Percentiles rank a stretch among this genome's conserved stretches.
Conservation (phyloP, 306 rosid genomes). For the Canavalia ensiformis region DNA sequence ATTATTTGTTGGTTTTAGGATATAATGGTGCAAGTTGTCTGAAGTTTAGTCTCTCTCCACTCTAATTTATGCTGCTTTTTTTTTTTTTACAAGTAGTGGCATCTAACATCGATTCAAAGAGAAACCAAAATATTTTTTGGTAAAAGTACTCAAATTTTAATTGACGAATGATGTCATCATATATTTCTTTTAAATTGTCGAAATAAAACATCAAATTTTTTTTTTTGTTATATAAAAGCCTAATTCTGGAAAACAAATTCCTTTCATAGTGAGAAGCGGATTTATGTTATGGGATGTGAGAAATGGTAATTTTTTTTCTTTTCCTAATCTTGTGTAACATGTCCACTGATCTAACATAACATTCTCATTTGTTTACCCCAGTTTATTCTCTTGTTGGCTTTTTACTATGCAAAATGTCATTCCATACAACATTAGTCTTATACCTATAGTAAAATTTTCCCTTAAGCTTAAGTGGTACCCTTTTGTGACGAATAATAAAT, state of each 20-base stretch:
- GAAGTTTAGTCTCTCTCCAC: neutral
- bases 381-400: too few species aligned
- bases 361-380: too few species aligned
- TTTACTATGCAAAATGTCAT: too few species aligned
- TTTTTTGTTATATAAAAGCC: neutral
- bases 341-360: too few species aligned
- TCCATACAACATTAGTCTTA: too few species aligned
- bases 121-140: neutral
- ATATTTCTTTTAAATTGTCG: constrained; percentile 31
- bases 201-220: neutral
- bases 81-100: constrained; percentile 9
- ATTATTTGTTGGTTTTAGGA: constrained; percentile 22
- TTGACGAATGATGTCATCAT: neutral
- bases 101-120: neutral
- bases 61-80: neutral
- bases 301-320: neutral
- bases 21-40: constrained; percentile 19
- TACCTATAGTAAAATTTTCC: too few species aligned
- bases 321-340: too few species aligned
- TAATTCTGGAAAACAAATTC: neutral
- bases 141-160: neutral
- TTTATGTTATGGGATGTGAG: neutral
- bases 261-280: neutral
- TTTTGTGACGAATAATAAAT: too few species aligned
- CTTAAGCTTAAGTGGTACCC: too few species aligned